These are phyloP conservation scores for Citrus hindsii DNA, from an alignment of 345 rosid species.

Conservation along the genomic window DNA sequence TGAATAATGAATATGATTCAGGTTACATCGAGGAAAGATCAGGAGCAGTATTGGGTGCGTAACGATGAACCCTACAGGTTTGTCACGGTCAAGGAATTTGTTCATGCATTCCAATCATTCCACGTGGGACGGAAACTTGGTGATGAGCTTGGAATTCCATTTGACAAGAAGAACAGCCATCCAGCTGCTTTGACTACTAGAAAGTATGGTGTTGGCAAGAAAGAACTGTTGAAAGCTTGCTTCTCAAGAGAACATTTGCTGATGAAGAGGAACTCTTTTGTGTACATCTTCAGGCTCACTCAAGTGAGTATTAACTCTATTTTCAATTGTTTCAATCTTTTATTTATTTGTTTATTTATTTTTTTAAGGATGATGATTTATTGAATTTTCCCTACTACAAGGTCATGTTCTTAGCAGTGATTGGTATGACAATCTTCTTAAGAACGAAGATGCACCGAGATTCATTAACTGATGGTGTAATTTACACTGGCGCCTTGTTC, in stretches of 20 bases:
- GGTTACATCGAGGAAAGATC: constrained; percentile 50
- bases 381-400: background rate
- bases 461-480: constrained; percentile 37
- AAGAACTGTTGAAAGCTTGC: constrained; percentile 32
- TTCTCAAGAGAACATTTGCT: constrained; percentile 34
- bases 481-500: constrained; percentile 66
- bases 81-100: constrained; percentile 31
- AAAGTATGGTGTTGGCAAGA: constrained; percentile 31
- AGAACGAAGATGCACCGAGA: constrained; percentile 55
- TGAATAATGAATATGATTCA: background rate
- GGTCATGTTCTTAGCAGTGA: constrained; percentile 36
- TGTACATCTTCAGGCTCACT: constrained; percentile 35
- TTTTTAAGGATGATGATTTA: background rate
- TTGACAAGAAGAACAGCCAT: constrained; percentile 29
- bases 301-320: constrained; percentile 17
- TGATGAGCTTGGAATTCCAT: constrained; percentile 30
- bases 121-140: constrained; percentile 23
- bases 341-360: background rate
- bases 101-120: constrained; percentile 27
- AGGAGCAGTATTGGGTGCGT: constrained; percentile 33
- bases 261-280: constrained; percentile 43
- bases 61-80: constrained; percentile 32
- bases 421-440: constrained; percentile 51
- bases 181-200: constrained; percentile 39
- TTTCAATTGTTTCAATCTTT: background rate